Evolutionary conservation across 331 rosid genomes (phyloP), one percentile per base, ranked within the genome.

Genomic region (Acacia pycnantha): DNA sequence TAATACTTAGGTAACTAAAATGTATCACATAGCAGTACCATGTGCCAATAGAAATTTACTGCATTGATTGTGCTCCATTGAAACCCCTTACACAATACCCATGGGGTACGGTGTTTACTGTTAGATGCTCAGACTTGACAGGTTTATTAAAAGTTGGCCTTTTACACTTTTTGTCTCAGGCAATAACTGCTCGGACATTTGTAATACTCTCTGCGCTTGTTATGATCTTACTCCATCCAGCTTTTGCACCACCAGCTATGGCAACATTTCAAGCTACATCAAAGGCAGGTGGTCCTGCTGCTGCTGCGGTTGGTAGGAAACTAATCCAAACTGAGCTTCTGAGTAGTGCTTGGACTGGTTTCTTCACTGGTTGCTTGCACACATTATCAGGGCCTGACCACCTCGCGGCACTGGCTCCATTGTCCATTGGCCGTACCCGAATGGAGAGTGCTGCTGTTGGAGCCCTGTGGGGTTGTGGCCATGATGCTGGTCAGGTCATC

Each of bases 391-490:
- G 99, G 70, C 99, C 99, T n/a, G 99, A 95, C 76, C 99, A 95
- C 74, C 99, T 95, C 24, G 99, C 99, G 12, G 99, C 99, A 76
- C 87, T 95, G 90, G 99, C 99, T 79, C 99, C 99, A 43, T 89
- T 95, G 82, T 95, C 99, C 24, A 95, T 95, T 37, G 99, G 99
- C 2, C 92, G 98, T 27, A 81, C 89, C 54, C 90, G 93, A 73
- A 82, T 93, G 80, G 97, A 95, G 85, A 92, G 98, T 83, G 99
- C 98, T 74, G 88, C 94, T 19, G 96, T 95, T 33, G 99, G 99
- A 46, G 99, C 99, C 69, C 99, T 95, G 40, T 95, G 99, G 99
- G 99, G 99, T 9, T 95, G 99, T 76, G 99, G 99, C 68, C 99
- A 95, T 74, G 99, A 95, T 47, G 99, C 99, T 37, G 99, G 99